Conservation (phyloP, 2,329 filamentous ascomycete genomes). For the Colletotrichum karsti region DNA sequence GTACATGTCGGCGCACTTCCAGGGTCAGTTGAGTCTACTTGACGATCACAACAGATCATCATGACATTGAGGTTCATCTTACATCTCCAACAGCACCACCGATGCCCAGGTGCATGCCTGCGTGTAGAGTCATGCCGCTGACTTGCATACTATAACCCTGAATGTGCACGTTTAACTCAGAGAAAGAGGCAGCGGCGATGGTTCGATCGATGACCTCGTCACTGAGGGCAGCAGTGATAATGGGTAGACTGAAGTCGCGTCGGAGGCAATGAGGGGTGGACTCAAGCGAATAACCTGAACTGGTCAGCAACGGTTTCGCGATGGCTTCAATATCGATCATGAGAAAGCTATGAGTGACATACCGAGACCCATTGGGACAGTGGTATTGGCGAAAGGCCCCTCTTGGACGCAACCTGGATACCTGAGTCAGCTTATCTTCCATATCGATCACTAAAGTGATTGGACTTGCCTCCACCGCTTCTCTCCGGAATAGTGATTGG, state of each 20-base stretch:
- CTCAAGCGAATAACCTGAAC: background rate
- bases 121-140: background rate
- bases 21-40: background rate
- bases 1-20: background rate
- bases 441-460: fast-evolving
- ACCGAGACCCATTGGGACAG: constrained; percentile 7
- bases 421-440: fast-evolving
- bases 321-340: background rate
- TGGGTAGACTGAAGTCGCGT: constrained; percentile 1
- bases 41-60: fast-evolving
- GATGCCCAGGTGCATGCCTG: background rate
- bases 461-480: background rate
- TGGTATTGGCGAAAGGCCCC: constrained; percentile 1
- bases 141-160: background rate
- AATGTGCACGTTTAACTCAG: background rate
- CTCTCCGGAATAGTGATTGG: background rate
- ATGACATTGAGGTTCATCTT: background rate
- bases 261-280: background rate
- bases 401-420: constrained; percentile 4
- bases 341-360: fast-evolving
- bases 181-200: background rate
- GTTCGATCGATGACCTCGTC: background rate
- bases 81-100: background rate
- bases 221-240: background rate
- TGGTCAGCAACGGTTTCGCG: fast-evolving